phyloP scores from a whole-genome alignment of 2,329 filamentous ascomycete genomes.

The Aspergillus fischeri region DNA sequence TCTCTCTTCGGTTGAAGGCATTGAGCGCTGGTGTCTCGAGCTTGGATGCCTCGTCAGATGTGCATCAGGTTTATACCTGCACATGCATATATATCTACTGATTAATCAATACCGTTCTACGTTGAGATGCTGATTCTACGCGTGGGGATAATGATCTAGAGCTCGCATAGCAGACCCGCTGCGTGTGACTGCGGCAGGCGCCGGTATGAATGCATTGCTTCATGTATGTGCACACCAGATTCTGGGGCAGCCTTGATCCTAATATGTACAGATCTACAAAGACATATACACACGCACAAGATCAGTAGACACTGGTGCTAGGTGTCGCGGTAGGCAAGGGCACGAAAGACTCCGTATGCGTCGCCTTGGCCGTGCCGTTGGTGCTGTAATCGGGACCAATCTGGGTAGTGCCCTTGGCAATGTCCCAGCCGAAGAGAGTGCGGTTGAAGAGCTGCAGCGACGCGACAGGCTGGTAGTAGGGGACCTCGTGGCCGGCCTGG shows the following conservation, averaged over 20 bases:
- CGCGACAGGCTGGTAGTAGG: slow-evolving; percentile 56
- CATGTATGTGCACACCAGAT: neutral
- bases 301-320: neutral
- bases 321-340: slow-evolving; percentile 25
- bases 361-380: slow-evolving; percentile 38
- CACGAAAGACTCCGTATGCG: slow-evolving; percentile 43
- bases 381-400: slow-evolving; percentile 37
- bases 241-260: neutral
- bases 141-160: neutral
- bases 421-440: slow-evolving; percentile 53
- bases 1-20: neutral
- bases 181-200: too few relatives aligned
- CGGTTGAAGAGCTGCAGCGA: slow-evolving; percentile 59
- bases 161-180: neutral
- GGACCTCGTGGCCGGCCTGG: slow-evolving; percentile 61
- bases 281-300: neutral
- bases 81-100: neutral
- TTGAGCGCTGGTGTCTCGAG: neutral
- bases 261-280: neutral
- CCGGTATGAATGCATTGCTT: neutral
- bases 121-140: neutral
- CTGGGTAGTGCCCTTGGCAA: slow-evolving; percentile 48
- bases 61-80: neutral
- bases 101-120: neutral
- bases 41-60: neutral